Percentiles rank a stretch among this genome's conserved stretches.
Evolutionary conservation across 305 asterid genomes (phyloP).

Genomic region (Fraxinus sp.): DNA sequence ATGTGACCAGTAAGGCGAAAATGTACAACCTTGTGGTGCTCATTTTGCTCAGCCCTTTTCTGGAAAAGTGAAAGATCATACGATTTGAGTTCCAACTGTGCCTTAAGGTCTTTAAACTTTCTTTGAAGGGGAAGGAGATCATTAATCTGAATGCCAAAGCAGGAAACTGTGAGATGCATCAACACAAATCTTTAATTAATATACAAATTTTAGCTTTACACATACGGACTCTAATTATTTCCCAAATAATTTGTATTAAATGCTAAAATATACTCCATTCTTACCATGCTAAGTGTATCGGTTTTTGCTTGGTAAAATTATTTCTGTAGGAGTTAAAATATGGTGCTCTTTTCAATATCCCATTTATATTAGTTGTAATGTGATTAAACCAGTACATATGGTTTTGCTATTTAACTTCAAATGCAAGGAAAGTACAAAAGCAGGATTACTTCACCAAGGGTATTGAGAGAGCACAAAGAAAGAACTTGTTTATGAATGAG

Average conservation of each 20-base stretch:
- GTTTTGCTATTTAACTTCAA: slow-evolving; percentile 12
- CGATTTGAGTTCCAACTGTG: slow-evolving; percentile 81
- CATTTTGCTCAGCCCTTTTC: slow-evolving; percentile 91
- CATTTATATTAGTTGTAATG: background rate
- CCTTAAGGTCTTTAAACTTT: slow-evolving; percentile 76
- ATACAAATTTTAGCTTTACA: background rate
- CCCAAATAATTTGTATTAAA: slow-evolving; percentile 7
- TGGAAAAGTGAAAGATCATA: slow-evolving; percentile 82
- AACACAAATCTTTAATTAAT: slow-evolving; percentile 2
- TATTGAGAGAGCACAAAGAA: background rate
- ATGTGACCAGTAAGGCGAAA: slow-evolving; percentile 16
- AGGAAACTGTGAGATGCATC: slow-evolving; percentile 15
- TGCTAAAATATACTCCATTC: background rate
- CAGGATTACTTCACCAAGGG: slow-evolving; percentile 10
- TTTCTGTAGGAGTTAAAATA: slow-evolving; percentile 1
- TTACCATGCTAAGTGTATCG: slow-evolving; percentile 2
- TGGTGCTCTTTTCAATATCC: background rate
- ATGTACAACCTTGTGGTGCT: slow-evolving; percentile 87
- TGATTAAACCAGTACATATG: background rate
- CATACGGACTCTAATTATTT: background rate
- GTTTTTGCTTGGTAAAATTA: slow-evolving; percentile 1
- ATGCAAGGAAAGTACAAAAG: background rate
- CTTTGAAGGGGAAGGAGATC: slow-evolving; percentile 85
- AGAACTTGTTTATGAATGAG: background rate
- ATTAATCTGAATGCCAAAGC: slow-evolving; percentile 58